Base-by-base conservation (phyloP, 768 basidiomycete genomes). In the Hericium erinaceus region DNA sequence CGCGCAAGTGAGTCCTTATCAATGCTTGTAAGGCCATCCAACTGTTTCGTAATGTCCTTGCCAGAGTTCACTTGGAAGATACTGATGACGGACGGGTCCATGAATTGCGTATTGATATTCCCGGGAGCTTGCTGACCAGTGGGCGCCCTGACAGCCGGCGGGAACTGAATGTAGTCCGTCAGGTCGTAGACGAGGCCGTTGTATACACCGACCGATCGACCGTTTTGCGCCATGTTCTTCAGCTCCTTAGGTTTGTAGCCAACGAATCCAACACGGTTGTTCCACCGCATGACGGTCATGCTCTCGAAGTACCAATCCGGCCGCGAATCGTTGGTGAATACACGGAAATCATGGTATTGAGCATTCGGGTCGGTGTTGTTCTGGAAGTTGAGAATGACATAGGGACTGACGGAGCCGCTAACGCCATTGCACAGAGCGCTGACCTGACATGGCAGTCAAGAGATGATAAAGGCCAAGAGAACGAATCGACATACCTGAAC, bases 251-350 rank as follows among this genome's bases (percentile, higher is more conserved):
- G 83, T 0, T 89, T 89, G 67, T 82, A 87, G 0, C 94, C 95
- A 53, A 95, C 66, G 68, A 95, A 98, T 0, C 97, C 97, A 41
- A 84, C 80, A 40, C 95, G 89, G 64, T 83, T 83, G 55, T 83
- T 86, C 77, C 87, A 97, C 7, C 97, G 89, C 87, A 99, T 87
- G 67, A 81, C 70, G 2, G 90, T 89, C 97, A 99, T 98, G 58
- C 76, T 78, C 73, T 98, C 89, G 62, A 89, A 94, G 70, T 98
- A 99, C 97, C 97, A 99, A 67, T 99, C 97, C 0, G 97, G 95
- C 9, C 97, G 83, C 0, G 88, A 87, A 66, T 98, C 95, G 58
- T 85, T 88, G 39, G 85, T 87, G 67, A 77, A 85, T 0, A 85
- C 86, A 16, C 95, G 89, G 82, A 99, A 99, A 68, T 99, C 95